phyloP scores from a whole-genome alignment of 306 rosid genomes.

The Sicyos baderoa region DNA sequence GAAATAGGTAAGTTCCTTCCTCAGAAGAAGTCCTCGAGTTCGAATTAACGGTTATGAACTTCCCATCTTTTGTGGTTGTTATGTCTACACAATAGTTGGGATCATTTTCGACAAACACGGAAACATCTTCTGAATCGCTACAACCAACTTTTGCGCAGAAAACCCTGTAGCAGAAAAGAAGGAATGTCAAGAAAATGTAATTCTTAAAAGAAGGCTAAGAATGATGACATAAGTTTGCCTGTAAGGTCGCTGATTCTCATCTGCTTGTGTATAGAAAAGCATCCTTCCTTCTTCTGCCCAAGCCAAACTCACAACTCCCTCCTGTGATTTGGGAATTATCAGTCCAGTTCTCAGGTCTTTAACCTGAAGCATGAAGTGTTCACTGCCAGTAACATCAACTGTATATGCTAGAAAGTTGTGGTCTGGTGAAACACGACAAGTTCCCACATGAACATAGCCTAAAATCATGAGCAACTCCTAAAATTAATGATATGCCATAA shows the following conservation, averaged over 20 bases:
- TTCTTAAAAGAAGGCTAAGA: background rate
- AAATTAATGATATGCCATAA: background rate
- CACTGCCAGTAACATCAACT: conserved; percentile 63
- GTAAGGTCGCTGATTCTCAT: conserved; percentile 88
- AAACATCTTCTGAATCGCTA: conserved; percentile 33
- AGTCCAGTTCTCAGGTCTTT: conserved; percentile 70
- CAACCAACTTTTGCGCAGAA: conserved; percentile 51
- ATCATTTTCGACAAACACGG: conserved; percentile 59
- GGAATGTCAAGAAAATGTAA: background rate
- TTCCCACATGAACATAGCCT: conserved; percentile 95
- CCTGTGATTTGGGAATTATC: conserved; percentile 35
- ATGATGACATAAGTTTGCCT: conserved; percentile 38
- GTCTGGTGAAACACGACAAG: conserved; percentile 78
- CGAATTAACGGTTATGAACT: conserved; percentile 93
- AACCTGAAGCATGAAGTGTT: conserved; percentile 61
- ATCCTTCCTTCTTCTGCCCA: conserved; percentile 66
- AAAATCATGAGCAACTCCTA: conserved; percentile 19
- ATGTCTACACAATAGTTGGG: conserved; percentile 85
- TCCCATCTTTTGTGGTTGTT: conserved; percentile 91
- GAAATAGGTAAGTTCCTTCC: conserved; percentile 60
- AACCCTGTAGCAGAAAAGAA: conserved; percentile 46
- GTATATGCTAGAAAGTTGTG: conserved; percentile 82
- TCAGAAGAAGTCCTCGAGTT: conserved; percentile 98
- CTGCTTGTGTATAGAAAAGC: conserved; percentile 64
- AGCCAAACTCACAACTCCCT: conserved; percentile 73